Evolutionary conservation across 106 monocot species (phyloP), one percentile per base, ranked within the genome.

Genomic region (Cymbidium sinense): DNA sequence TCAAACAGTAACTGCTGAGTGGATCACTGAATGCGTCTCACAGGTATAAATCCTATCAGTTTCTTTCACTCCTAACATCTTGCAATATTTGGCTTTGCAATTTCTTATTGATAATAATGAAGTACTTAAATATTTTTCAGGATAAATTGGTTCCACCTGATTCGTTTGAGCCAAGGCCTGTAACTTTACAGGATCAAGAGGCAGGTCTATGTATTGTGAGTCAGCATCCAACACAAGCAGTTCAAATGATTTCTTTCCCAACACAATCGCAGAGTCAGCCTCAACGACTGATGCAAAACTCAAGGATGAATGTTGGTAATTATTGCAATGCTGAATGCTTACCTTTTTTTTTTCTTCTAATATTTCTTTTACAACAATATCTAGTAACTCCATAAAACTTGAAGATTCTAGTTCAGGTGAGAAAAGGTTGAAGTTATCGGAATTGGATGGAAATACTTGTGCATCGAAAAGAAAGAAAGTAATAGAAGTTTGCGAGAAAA

Each of bases 221-320:
- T 77, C 99, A 99, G 80, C 83, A 85, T 86, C 88, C 98, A 78
- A 92, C 95, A 64, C 90, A 92, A 82, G 90, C 88, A 37, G 86
- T 79, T 83, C 12, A 65, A 34, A 80, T 86, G 80, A 75, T 89
- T 85, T 82, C 85, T 50, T 70, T 50, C 43, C 75, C 77, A 75
- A 85, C 89, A 39, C 87, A 87, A 74, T 70, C 73, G 62, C 82
- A 19, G 11, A 81, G 55, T 77, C 76, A 80, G 29, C 77, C 55
- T 34, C 82, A 85, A 77, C 43, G 29, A 61, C 47, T 83, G 76
- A 72, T 31, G 17, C 31, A 75, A 74, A 70, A 23, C 70, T 65
- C 76, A 74, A 81, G 73, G 43, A 36, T 36, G 54, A 79, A 41
- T 6, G 64, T 52, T 34, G 89, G 91, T 91, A 85, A 79, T 33